Conservation (phyloP, 1,284 basidiomycete genomes). For the Marasmius fiardii region DNA sequence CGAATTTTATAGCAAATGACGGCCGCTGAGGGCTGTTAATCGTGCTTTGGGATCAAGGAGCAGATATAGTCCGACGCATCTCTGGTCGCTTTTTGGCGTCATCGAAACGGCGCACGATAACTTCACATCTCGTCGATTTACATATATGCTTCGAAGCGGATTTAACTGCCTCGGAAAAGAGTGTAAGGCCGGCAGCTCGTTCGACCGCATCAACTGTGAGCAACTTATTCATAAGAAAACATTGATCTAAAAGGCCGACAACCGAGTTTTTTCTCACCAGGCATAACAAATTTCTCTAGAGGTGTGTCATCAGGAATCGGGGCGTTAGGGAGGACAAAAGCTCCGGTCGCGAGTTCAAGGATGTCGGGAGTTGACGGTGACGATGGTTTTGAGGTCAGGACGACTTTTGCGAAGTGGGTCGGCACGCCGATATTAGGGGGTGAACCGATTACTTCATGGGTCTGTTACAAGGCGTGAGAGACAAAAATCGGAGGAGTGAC, state of each 20-base stretch:
- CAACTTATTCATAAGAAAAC: conserved; percentile 1
- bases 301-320: conserved; percentile 83
- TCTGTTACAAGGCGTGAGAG: conserved; percentile 38
- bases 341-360: conserved; percentile 80
- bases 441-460: conserved; percentile 90
- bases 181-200: conserved; percentile 82
- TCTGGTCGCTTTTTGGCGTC: conserved; percentile 76
- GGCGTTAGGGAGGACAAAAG: conserved; percentile 93
- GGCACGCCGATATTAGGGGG: conserved; percentile 92
- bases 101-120: conserved; percentile 84
- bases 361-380: conserved; percentile 71
- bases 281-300: conserved; percentile 76
- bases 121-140: conserved; percentile 79
- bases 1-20: too few relatives aligned
- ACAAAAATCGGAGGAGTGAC: not conserved
- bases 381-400: conserved; percentile 75
- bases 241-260: not conserved
- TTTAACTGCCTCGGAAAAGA: conserved; percentile 89
- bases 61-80: conserved; percentile 48
- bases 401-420: conserved; percentile 98
- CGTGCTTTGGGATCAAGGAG: conserved; percentile 28
- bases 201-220: conserved; percentile 84
- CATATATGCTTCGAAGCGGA: conserved; percentile 83
- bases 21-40: too few relatives aligned
- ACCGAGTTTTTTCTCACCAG: conserved; percentile 50